Base-by-base conservation (phyloP, 1,284 basidiomycete genomes). In the Neonothopanus nambi region DNA sequence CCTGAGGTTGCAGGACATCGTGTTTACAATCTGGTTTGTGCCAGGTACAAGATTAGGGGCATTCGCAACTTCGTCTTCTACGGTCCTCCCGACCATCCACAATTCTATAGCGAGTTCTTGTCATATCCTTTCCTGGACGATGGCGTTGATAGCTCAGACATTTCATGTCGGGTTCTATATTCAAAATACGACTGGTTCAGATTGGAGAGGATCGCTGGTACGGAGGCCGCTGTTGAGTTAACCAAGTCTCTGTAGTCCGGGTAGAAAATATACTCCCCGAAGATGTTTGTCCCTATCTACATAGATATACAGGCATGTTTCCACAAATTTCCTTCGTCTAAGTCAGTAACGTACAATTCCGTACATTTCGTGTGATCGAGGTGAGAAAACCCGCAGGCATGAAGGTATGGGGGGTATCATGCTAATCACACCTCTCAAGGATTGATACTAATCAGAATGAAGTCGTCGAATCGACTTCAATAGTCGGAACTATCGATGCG, bases 41-140 rank as follows among this genome's bases (percentile, higher is more conserved):
- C 28, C 55, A 92, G 92, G 50, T 97, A 97, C 73, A 92, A 91
- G 61, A 81, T 98, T 44, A 79, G 95, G 60, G 97, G 96, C 7
- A 91, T 95, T 49, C 86, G 89, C 54, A 98, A 97, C 57, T 67
- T 98, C 53, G 77, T 98, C 24, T 99, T 98, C 72, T 99, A 98
- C 66, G 87, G 84, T 0, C 87, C 91, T 21, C 96, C 97, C 0
- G 87, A 93, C 51, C 93, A 98, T 68, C 80, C 93, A 0, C 83
- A 89, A 59, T 99, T 93, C 71, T 98, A 95, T 70, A 82, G 91
- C 0, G 97, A 99, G 67, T 71, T 98, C 33, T 39, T 98, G 30
- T 84, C 87, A 33, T 89, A 89, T 67, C 87, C 96, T 0, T 98
- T 98, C 77, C 72, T 94, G 40, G 87, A 90, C 58, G 81, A 88